Percentiles rank a stretch among this genome's conserved stretches.
Conservation (phyloP, 352 stramenopile species). For the Globisporangium echinulatum region DNA sequence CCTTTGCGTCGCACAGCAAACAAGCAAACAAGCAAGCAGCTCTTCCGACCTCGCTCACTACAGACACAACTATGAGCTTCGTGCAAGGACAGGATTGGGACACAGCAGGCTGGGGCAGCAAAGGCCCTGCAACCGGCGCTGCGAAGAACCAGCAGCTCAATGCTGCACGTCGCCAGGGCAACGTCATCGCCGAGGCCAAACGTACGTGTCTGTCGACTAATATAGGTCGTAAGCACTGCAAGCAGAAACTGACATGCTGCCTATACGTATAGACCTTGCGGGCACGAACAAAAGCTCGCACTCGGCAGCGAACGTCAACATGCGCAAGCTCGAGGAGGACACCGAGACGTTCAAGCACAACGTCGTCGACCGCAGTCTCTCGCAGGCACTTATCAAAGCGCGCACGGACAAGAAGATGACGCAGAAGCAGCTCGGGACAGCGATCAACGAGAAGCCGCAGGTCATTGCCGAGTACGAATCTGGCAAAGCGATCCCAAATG, state of each 20-base stretch:
- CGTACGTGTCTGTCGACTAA: slow-evolving; percentile 27
- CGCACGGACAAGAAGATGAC: slow-evolving; percentile 97
- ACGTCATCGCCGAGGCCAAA: slow-evolving; percentile 68
- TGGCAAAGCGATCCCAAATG: slow-evolving; percentile 96
- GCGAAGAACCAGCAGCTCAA: slow-evolving; percentile 70
- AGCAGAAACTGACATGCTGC: not conserved
- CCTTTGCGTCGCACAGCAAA: too few relatives aligned
- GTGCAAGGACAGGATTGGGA: slow-evolving; percentile 77
- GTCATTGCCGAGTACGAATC: slow-evolving; percentile 97
- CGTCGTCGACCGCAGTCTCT: slow-evolving; percentile 78
- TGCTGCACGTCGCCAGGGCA: slow-evolving; percentile 58
- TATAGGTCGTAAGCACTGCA: too few relatives aligned
- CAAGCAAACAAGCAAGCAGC: too few relatives aligned
- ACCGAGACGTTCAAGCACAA: slow-evolving; percentile 88
- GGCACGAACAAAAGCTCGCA: slow-evolving; percentile 87
- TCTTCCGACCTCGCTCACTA: too few relatives aligned
- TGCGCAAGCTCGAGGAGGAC: slow-evolving; percentile 89
- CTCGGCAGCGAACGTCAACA: slow-evolving; percentile 65
- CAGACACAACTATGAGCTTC: slow-evolving; percentile 39
- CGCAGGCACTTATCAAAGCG: slow-evolving; percentile 93
- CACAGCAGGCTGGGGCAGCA: slow-evolving; percentile 66
- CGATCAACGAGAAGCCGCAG: slow-evolving; percentile 95
- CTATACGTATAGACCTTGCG: slow-evolving; percentile 32
- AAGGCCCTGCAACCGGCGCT: slow-evolving; percentile 44
- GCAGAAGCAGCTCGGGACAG: slow-evolving; percentile 95